These are phyloP conservation scores for Apiotrichum mycotoxinovorans DNA, from an alignment of 1,284 basidiomycete species.

Conservation along the genomic window DNA sequence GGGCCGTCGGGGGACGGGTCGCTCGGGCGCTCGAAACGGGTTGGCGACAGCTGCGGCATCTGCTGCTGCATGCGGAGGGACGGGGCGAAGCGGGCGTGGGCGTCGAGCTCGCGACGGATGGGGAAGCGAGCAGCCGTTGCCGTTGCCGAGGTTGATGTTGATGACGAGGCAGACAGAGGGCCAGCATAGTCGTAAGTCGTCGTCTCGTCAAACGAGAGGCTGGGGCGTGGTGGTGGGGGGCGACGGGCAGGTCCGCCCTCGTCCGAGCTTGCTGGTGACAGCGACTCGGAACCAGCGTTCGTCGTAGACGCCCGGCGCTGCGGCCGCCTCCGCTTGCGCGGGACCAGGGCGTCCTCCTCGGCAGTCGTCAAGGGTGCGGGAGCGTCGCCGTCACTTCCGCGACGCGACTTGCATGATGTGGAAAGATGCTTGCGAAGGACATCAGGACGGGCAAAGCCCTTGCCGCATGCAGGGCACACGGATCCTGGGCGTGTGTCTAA, in stretches of 20 bases:
- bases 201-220: background rate
- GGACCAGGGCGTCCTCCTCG: slow-evolving; percentile 22
- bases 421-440: slow-evolving; percentile 25
- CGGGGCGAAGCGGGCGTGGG: background rate
- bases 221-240: background rate
- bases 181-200: background rate
- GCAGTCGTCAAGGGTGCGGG: slow-evolving; percentile 16
- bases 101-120: slow-evolving; percentile 2
- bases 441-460: slow-evolving; percentile 23
- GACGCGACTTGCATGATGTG: slow-evolving; percentile 21
- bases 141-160: background rate
- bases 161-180: background rate
- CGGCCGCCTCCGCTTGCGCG: slow-evolving; percentile 21
- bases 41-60: slow-evolving; percentile 4
- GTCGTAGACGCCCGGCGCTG: slow-evolving; percentile 11
- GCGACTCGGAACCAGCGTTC: background rate
- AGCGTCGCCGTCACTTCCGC: slow-evolving; percentile 19
- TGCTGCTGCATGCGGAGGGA: slow-evolving; percentile 2
- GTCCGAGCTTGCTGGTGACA: background rate
- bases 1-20: slow-evolving; percentile 3
- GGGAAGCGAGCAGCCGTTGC: background rate
- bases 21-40: background rate
- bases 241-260: background rate
- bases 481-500: slow-evolving; percentile 18
- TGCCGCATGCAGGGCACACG: slow-evolving; percentile 24